Evolutionary conservation across 306 rosid genomes (phyloP), one percentile per base, ranked within the genome.

Genomic region (Macrotyloma uniflorum): DNA sequence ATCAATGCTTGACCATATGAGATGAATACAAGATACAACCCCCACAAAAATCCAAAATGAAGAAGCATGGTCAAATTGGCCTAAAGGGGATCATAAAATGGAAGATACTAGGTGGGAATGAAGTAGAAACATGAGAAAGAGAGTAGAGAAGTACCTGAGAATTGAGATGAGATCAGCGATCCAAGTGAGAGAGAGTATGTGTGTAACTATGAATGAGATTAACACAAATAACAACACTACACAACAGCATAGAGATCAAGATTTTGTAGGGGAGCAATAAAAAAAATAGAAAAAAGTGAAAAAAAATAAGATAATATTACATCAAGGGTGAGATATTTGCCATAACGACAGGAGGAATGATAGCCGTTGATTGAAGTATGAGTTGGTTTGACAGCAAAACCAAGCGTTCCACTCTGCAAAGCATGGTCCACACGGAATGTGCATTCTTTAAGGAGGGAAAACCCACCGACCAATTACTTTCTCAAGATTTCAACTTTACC

Each of bases 101-200:
- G 38, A 14, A 32, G 20, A 49, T 20, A 9, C 43, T 38, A 8
- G 2, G 6, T 20, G 38, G 28, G 50, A 59, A 49, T 7, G 47
- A 46, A 33, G 49, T 20, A 14, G 18, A 47, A 49, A 26, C 10
- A 30, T n/a, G 57, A 35, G 66, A 65, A 5, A 26, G 49, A 75
- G 36, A 32, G 12, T 5, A 40, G 65, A 62, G 62, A 35, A 83
- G 75, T 82, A 82, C 85, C 85, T 82, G 68, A 54, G 55, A 82
- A 53, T 5, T 54, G 50, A 64, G 38, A 82, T 62, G 19, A 43
- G 38, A 82, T 62, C 7, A 53, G 74, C 43, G 82, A 82, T 70
- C 47, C 43, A 24, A 75, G 46, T 40, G 23, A 77, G 3, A 20
- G 5, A 42, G 46, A 72, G 20, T 45, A 18, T 30, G 16, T 32